Base-by-base conservation (phyloP, 345 rosid species). In the Eucalyptus marginata region DNA sequence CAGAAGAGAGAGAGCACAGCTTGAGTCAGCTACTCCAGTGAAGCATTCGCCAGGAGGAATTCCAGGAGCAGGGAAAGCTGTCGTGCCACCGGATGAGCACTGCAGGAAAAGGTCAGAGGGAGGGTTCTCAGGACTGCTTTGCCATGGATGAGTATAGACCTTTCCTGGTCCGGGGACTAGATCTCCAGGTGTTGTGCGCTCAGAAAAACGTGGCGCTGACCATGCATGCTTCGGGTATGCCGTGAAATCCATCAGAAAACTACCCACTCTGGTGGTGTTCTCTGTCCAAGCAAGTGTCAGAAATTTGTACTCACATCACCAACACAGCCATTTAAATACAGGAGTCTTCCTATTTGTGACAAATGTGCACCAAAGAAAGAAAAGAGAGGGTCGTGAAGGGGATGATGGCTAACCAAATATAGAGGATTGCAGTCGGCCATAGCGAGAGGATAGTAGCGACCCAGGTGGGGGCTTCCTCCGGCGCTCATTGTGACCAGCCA, bases 1-100 rank as follows among this genome's bases (percentile, higher is more conserved):
- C 99, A 97, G 99, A 98, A 97, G 99, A 97, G 99, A 97, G 99
- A 97, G 99, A 97, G 99, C 99, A 96, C 99, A 92, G 93, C 88
- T 94, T 62, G 99, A 96, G 91, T 97, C 95, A 40, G 93, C 88
- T 51, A 94, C 93, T 88, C 95, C 96, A 22, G 95, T 89, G 93
- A 94, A 94, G 94, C 97, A 93, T 94, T 95, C 95, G 91, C 92
- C 96, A 7, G 95, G 91, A 89, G 94, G 90, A 87, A 91, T 89
- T 86, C 91, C 93, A n/a, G 95, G 88, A 90, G 93, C 20, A 80
- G 97, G 88, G 89, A 92, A 91, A 79, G 95, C 95, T 87, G 94
- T 91, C 88, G 94, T 91, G 91, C 94, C 94, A 86, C 90, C 92
- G 8, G 93, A 64, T 87, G 95, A 93, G 87, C 94, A 93, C 88